A percentile compares a stretch with the other conserved stretches of the same genome.
Conservation (phyloP, 768 basidiomycete species). For the Trametes villosa region DNA sequence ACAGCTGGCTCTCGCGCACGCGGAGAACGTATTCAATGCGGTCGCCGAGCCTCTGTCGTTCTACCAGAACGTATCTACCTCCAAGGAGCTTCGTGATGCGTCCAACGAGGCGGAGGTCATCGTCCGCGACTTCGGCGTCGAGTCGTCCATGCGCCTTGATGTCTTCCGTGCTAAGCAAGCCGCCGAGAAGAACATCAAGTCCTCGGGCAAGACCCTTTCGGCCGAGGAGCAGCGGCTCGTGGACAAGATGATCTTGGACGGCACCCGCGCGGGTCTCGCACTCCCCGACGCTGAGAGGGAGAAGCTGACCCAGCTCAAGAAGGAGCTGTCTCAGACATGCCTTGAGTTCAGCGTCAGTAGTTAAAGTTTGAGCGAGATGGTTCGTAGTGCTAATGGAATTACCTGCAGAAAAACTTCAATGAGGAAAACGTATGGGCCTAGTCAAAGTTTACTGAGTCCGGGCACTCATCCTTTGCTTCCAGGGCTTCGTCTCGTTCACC, state of each 20-base stretch:
- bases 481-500: conserved; percentile 71
- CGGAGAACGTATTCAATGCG: conserved; percentile 57
- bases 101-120: conserved; percentile 75
- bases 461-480: neutral
- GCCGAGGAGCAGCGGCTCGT: conserved; percentile 75
- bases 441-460: conserved; percentile 42
- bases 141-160: conserved; percentile 81
- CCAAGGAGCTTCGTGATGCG: conserved; percentile 80
- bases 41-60: conserved; percentile 68
- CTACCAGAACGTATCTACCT: conserved; percentile 80
- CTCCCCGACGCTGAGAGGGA: conserved; percentile 67
- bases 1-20: conserved; percentile 62
- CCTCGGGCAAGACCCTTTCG: conserved; percentile 58
- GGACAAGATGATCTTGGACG: conserved; percentile 81
- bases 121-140: conserved; percentile 72
- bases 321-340: conserved; percentile 75
- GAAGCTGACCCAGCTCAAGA: conserved; percentile 65
- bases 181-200: conserved; percentile 71
- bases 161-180: conserved; percentile 74
- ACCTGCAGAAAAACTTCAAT: conserved; percentile 79
- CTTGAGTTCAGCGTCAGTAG: conserved; percentile 76
- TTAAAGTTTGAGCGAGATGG: conserved; percentile 1
- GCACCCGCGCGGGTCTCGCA: conserved; percentile 78
- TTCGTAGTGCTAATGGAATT: neutral
- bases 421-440: conserved; percentile 69